These are phyloP conservation scores for Neonectria sp. DNA, from an alignment of 2,329 filamentous ascomycete species.

Conservation along the genomic window DNA sequence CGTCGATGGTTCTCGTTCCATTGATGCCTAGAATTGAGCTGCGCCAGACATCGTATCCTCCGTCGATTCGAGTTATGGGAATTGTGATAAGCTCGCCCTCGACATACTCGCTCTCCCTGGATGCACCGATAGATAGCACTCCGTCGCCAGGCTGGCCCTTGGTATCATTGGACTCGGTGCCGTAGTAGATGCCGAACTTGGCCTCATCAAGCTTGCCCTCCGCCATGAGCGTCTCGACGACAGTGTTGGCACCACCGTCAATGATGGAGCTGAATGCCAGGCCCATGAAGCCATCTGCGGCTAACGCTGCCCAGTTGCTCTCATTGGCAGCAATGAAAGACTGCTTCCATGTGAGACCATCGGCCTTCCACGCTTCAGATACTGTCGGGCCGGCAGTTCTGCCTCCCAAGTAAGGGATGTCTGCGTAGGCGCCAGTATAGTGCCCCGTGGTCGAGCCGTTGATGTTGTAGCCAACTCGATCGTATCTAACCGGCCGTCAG, in stretches of 20 bases:
- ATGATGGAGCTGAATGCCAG: constrained; percentile 53
- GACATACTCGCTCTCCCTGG: constrained; percentile 49
- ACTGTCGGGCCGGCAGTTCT: constrained; percentile 44
- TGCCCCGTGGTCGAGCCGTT: constrained; percentile 45
- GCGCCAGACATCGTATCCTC: constrained; percentile 53
- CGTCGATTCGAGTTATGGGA: constrained; percentile 35
- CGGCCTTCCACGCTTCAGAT: constrained; percentile 45
- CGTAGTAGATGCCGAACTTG: constrained; percentile 52
- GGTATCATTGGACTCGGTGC: constrained; percentile 30
- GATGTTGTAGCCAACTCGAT: constrained; percentile 48
- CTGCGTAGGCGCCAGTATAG: constrained; percentile 40
- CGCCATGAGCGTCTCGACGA: constrained; percentile 52
- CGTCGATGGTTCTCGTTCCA: constrained; percentile 35
- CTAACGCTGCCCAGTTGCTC: constrained; percentile 48
- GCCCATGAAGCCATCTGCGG: constrained; percentile 55
- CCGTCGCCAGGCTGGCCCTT: constrained; percentile 41
- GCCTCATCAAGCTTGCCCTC: constrained; percentile 48
- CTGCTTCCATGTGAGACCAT: constrained; percentile 47
- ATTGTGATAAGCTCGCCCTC: constrained; percentile 44
- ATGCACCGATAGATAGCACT: constrained; percentile 52
- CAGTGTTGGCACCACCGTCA: constrained; percentile 48
- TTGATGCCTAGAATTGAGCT: constrained; percentile 28
- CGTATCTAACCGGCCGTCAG: constrained; percentile 36
- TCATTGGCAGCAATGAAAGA: constrained; percentile 50
- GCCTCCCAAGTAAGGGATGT: constrained; percentile 53